Evolutionary conservation across 495 filamentous ascomycete species (phyloP).

Genomic region (Thermothielavioides terrestris): DNA sequence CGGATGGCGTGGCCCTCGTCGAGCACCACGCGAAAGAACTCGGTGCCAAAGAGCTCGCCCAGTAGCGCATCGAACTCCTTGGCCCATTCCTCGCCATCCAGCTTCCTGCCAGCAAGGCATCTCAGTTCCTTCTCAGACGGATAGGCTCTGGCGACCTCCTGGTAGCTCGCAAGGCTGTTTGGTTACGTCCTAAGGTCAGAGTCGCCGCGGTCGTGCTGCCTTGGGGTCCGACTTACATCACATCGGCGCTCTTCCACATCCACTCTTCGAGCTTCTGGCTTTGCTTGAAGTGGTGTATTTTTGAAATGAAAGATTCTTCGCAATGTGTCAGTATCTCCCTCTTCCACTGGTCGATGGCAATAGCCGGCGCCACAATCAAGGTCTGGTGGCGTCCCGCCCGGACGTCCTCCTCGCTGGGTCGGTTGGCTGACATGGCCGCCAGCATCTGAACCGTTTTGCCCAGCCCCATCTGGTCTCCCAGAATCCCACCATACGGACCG

Average conservation of each 20-base stretch:
- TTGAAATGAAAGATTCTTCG: background rate
- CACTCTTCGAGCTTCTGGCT: background rate
- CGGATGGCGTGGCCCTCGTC: constrained; percentile 2
- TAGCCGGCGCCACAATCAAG: background rate
- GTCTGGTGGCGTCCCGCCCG: background rate
- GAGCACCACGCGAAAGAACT: constrained; percentile 1
- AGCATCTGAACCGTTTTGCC: constrained; percentile 1
- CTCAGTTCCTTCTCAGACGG: background rate
- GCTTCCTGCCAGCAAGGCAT: background rate
- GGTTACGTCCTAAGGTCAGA: too few relatives aligned
- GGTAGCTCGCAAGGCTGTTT: background rate
- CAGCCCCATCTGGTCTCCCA: background rate
- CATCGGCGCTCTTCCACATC: background rate
- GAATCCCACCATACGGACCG: background rate
- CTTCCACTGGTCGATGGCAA: background rate
- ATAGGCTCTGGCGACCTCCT: background rate
- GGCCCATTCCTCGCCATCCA: background rate
- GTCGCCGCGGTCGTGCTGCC: too few relatives aligned
- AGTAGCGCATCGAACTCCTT: background rate
- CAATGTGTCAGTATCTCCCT: background rate
- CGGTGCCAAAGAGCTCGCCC: background rate
- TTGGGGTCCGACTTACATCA: constrained; percentile 2
- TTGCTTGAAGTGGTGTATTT: background rate
- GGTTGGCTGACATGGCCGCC: background rate
- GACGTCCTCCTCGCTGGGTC: background rate